Conservation (phyloP, 768 basidiomycete species). For the Rhizopogon roseolus region DNA sequence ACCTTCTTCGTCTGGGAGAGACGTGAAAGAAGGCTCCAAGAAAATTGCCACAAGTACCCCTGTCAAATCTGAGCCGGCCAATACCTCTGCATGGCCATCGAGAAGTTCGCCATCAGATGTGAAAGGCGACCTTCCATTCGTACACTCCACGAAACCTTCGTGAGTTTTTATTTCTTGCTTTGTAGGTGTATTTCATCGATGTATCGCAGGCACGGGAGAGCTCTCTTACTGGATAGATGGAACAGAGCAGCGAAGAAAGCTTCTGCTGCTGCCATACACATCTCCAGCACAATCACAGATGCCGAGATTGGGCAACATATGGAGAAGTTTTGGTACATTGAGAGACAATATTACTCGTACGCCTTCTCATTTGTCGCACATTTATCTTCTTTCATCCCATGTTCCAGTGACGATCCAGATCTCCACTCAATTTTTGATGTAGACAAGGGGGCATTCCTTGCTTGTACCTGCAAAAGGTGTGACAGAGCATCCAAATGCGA, state of each 20-base stretch:
- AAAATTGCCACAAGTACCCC: neutral
- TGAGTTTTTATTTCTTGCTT: neutral
- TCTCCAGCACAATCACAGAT: conserved; percentile 29
- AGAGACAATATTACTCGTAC: conserved; percentile 46
- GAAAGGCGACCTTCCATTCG: neutral
- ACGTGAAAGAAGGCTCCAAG: neutral
- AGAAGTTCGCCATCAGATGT: neutral
- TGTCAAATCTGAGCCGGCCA: neutral
- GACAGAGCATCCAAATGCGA: conserved; percentile 31
- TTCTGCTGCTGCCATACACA: conserved; percentile 27
- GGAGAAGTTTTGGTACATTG: conserved; percentile 46
- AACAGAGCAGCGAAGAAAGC: conserved; percentile 16
- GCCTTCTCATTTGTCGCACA: conserved; percentile 17
- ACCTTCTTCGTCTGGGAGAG: neutral
- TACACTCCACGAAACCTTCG: neutral
- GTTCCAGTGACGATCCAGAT: conserved; percentile 6
- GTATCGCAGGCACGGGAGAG: conserved; percentile 13
- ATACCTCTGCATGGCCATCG: neutral
- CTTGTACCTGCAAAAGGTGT: conserved; percentile 42
- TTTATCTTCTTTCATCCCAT: neutral
- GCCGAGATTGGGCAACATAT: conserved; percentile 38
- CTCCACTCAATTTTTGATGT: conserved; percentile 17
- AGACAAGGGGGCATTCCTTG: conserved; percentile 31
- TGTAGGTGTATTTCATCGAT: neutral
- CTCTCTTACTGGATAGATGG: conserved; percentile 27